Conservation (phyloP, 495 filamentous ascomycete genomes). For the Aspergillus sclerotiicarbonarius region DNA sequence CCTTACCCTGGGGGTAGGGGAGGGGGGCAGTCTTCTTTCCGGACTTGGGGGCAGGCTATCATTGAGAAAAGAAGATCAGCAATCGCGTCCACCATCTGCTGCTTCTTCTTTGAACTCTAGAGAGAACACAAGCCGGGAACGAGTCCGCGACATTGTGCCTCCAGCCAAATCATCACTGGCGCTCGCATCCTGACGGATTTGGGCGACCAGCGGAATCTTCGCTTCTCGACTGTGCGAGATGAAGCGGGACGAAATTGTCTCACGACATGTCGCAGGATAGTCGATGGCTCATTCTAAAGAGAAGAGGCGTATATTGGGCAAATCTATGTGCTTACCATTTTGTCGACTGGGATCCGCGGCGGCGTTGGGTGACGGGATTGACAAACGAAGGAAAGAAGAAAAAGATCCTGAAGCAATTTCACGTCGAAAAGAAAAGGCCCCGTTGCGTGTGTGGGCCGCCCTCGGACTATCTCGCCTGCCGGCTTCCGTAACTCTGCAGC, state of each 20-base stretch:
- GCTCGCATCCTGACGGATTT: constrained; percentile 37
- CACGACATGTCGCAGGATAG: constrained; percentile 37
- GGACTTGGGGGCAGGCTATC: constrained; percentile 90
- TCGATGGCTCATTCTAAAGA: constrained; percentile 27
- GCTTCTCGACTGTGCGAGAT: constrained; percentile 40
- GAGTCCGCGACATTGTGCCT: constrained; percentile 54
- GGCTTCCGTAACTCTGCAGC: not conserved
- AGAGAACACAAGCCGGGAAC: constrained; percentile 60
- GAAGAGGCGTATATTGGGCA: constrained; percentile 24
- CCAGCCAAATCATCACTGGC: constrained; percentile 81
- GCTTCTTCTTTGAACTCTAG: constrained; percentile 90
- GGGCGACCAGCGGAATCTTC: constrained; percentile 37
- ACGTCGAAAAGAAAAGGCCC: constrained; percentile 22
- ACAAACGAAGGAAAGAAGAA: constrained; percentile 32
- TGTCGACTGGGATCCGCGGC: constrained; percentile 48
- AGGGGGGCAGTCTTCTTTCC: constrained; percentile 95
- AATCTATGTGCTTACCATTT: constrained; percentile 47
- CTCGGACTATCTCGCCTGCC: constrained; percentile 26
- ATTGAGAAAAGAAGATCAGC: constrained; percentile 99
- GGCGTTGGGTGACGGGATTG: constrained; percentile 42
- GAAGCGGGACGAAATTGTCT: constrained; percentile 33
- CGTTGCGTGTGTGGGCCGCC: constrained; percentile 36
- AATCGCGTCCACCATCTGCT: constrained; percentile 75
- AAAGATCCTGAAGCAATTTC: constrained; percentile 25
- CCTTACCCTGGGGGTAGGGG: constrained; percentile 92